Base-by-base conservation (phyloP, 768 basidiomycete species). In the Tylopilus felleus region DNA sequence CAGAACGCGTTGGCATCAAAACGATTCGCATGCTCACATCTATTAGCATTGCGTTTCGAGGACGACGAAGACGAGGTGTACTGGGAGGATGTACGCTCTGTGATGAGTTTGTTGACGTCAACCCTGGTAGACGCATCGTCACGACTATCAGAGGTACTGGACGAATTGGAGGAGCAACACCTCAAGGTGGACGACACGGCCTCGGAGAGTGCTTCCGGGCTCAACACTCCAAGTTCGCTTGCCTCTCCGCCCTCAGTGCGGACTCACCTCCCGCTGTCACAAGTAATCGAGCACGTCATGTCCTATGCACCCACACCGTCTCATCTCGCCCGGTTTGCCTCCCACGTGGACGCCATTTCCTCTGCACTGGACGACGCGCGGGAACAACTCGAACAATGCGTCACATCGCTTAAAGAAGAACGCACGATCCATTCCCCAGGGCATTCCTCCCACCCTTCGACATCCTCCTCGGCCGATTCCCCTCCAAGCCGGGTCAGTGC, bases 41-140 rank as follows among this genome's bases (percentile, higher is more conserved):
- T 93, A 4, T 76, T 93, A 3, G 90, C 90, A 5, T 68, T 93
- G 46, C 78, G 91, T 2, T 93, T 93, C 64, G 75, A 72, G 70
- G 84, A 85, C 43, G 82, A 81, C 45, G 87, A 85, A 31, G 87
- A 89, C 57, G 84, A 85, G 47, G 74, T 77, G 6, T 93, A 93
- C 60, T 93, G 90, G 90, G 90, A 92, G 60, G 85, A 92, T 60
- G 89, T 89, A 27, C 79, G 86, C 14, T 82, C 84, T 25, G 82
- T 93, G 46, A 85, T 91, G 77, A 76, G 75, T 13, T 66, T 93
- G 13, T 68, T 93, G 55, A 86, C 85, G 8, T 83, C 77, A 38
- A 78, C 88, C 9, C 75, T 93, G 31, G 75, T 76, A 3, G 89
- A 91, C 58, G 80, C 86, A 2, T 77, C 84, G 2, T 73, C 82